Base-by-base conservation (phyloP, 108 stramenopile genomes). In the Halocafeteria seosinensis region DNA sequence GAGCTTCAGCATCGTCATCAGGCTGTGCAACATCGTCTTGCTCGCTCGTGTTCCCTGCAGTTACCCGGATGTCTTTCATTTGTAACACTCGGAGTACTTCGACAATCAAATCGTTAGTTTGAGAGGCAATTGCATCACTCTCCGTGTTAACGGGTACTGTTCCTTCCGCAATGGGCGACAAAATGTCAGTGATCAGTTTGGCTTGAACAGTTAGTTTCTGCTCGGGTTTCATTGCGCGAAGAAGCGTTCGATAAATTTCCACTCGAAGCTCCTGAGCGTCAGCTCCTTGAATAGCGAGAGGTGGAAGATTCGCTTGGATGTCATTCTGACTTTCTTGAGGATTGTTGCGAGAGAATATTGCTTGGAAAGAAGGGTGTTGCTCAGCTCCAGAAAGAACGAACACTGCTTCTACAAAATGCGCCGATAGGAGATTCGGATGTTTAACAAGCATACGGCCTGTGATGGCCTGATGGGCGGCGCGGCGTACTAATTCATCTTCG, bases 361-460 rank as follows among this genome's bases (percentile, higher is more conserved):
- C 63, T n/a, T n/a, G 37, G 13, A 12, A 12, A 8, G 21, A 12
- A 3, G 88, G 87, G 70, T 94, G 92, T 26, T 85, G 87, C 57
- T 81, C 82, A 66, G 89, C 91, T 21, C 66, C 67, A 65, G 91
- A 92, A 69, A 94, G 73, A 30, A 94, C 88, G 64, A 94, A 89
- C 23, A 94, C 50, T 24, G 88, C 71, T 57, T 88, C 90, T 27
- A 88, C 87, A 62, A 94, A 94, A 51, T 85, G 71, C 37, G 87
- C 83, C 35, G 72, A 73, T 50, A 94, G 83, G 2, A 91, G 75
- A 55, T 84, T 83, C 1, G 86, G 87, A 34, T 85, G 76, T 57
- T 88, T 85, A 8, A 62, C 59, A 21, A 77, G 69, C 35, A 92
- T 65, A 23, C 87, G 88, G 0, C 86, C 84, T 30, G 74, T 75